phyloP scores from a whole-genome alignment of 1,284 basidiomycete genomes.

The Ganoderma meredithae region DNA sequence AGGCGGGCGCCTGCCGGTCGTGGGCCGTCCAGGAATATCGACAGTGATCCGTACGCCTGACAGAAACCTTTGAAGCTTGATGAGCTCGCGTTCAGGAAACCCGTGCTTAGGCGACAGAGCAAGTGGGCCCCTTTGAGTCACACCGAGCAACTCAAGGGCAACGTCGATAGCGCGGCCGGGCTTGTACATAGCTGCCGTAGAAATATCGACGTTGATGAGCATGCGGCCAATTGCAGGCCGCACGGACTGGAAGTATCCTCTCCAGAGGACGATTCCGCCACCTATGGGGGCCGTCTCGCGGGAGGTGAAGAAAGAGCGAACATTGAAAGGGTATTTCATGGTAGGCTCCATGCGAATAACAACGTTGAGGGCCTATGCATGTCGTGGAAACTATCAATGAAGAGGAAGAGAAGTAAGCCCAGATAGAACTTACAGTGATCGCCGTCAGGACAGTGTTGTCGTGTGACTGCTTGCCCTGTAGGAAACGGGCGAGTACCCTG shows the following conservation, averaged over 20 bases:
- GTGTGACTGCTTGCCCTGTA: slow-evolving; percentile 70
- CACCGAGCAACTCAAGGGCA: slow-evolving; percentile 63
- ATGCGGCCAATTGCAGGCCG: slow-evolving; percentile 71
- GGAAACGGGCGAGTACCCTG: slow-evolving; percentile 71
- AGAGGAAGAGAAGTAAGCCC: slow-evolving; percentile 10
- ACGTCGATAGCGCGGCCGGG: slow-evolving; percentile 56
- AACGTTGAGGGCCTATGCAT: slow-evolving; percentile 70
- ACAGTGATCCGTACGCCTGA: slow-evolving; percentile 63
- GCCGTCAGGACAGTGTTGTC: slow-evolving; percentile 77
- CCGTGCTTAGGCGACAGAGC: slow-evolving; percentile 51
- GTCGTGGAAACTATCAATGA: slow-evolving; percentile 1
- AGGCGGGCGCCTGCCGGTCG: slow-evolving; percentile 22
- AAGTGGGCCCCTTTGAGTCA: slow-evolving; percentile 43
- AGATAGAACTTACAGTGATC: slow-evolving; percentile 59
- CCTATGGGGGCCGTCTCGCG: slow-evolving; percentile 72
- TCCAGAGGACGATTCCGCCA: slow-evolving; percentile 71
- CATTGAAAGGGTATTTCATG: slow-evolving; percentile 75
- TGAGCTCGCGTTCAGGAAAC: slow-evolving; percentile 62
- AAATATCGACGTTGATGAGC: slow-evolving; percentile 81
- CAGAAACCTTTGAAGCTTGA: slow-evolving; percentile 68
- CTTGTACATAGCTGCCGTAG: slow-evolving; percentile 80
- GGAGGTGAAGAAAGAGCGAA: slow-evolving; percentile 78
- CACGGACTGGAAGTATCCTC: slow-evolving; percentile 80
- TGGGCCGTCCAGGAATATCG: slow-evolving; percentile 37
- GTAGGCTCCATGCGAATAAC: slow-evolving; percentile 78